These are phyloP conservation scores for Chlorella sp. DNA, from an alignment of 139 green algal species.

Conservation along the genomic window DNA sequence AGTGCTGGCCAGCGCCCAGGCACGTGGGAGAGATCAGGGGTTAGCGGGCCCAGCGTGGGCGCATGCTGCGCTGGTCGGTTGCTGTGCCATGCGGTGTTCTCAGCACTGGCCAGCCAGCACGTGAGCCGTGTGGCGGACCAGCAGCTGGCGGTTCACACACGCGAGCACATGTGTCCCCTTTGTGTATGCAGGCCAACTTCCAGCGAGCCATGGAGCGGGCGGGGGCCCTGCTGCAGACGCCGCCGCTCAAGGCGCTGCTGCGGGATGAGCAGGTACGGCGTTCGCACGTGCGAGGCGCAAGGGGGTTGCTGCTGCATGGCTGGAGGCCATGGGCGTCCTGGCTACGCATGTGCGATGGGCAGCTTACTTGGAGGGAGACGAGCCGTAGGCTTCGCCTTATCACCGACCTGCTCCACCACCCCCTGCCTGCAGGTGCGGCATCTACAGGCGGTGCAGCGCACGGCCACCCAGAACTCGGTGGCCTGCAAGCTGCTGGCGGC, in stretches of 20 bases:
- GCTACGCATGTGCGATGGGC: not conserved
- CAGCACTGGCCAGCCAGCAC: too few relatives aligned
- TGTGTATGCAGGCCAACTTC: constrained; percentile 4
- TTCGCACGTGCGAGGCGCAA: too few relatives aligned
- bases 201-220: not conserved
- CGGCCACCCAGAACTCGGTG: constrained; percentile 33
- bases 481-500: constrained; percentile 29
- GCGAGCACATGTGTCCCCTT: too few relatives aligned
- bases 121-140: too few relatives aligned
- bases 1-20: not conserved
- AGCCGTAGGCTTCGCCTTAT: too few relatives aligned
- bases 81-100: too few relatives aligned
- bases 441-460: constrained; percentile 16
- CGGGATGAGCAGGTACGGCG: constrained; percentile 9
- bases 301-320: too few relatives aligned
- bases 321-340: not conserved
- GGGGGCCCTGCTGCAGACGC: not conserved
- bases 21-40: too few relatives aligned
- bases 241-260: constrained; percentile 10
- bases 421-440: constrained; percentile 15
- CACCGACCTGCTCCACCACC: not conserved
- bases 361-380: not conserved
- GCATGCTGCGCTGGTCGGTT: too few relatives aligned
- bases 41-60: too few relatives aligned
- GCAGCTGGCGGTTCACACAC: too few relatives aligned